Evolutionary conservation across 2,329 filamentous ascomycete species (phyloP).

Genomic region (Colletotrichum trifolii): DNA sequence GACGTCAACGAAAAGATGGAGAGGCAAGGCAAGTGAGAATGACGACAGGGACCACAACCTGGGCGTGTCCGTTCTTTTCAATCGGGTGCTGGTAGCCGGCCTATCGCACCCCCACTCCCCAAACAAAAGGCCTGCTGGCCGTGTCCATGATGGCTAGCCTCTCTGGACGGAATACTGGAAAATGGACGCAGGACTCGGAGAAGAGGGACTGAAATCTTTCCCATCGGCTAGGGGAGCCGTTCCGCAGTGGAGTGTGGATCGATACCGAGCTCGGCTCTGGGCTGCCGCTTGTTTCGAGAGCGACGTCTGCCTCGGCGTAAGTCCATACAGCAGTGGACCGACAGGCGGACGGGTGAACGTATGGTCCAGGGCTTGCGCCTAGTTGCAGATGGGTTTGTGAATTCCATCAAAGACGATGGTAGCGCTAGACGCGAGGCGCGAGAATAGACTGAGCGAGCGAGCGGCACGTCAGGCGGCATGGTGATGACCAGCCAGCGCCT

Average conservation of each 20-base stretch:
- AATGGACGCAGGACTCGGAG: not conserved
- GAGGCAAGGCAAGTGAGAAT: conserved; percentile 14
- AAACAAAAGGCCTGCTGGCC: conserved; percentile 16
- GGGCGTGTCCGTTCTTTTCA: conserved; percentile 26
- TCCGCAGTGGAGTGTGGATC: conserved; percentile 35
- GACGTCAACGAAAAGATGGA: conserved; percentile 4
- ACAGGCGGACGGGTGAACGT: not conserved
- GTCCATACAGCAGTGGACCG: conserved; percentile 1
- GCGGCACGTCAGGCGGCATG: too few relatives aligned
- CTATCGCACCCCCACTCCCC: conserved; percentile 16
- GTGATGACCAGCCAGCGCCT: too few relatives aligned
- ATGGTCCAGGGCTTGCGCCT: not conserved
- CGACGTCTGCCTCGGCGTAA: conserved; percentile 26
- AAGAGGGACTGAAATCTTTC: conserved; percentile 10
- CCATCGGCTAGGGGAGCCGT: conserved; percentile 25
- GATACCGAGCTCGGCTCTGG: conserved; percentile 32
- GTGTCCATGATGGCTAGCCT: conserved; percentile 26
- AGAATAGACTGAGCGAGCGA: not conserved
- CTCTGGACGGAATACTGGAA: conserved; percentile 15
- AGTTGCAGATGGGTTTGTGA: too few relatives aligned
- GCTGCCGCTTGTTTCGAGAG: conserved; percentile 29
- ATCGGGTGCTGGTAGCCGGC: conserved; percentile 21
- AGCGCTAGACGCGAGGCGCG: not conserved
- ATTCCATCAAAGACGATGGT: too few relatives aligned
- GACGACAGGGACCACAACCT: conserved; percentile 23